Evolutionary conservation across 305 asterid genomes (phyloP).

Genomic region (Ajuga reptans): DNA sequence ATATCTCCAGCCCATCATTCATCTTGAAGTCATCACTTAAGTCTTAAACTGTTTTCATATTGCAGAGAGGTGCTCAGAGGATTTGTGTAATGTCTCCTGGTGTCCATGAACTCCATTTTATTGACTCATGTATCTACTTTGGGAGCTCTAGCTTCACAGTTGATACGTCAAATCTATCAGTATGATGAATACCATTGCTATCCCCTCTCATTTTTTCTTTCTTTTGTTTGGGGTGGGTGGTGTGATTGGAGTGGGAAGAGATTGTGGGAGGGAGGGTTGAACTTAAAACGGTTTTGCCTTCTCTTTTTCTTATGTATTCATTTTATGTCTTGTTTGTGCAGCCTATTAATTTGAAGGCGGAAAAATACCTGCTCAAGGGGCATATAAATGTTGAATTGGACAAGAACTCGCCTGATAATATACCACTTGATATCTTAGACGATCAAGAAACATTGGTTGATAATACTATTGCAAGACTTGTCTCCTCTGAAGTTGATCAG

Average conservation of each 20-base stretch:
- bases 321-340: slow-evolving; percentile 37
- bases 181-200: slow-evolving; percentile 31
- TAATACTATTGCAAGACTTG: slow-evolving; percentile 42
- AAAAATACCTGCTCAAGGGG: slow-evolving; percentile 78
- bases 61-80: slow-evolving; percentile 84
- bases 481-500: slow-evolving; percentile 43
- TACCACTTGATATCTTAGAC: slow-evolving; percentile 57
- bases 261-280: background rate
- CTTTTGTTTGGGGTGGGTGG: slow-evolving; percentile 13
- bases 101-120: slow-evolving; percentile 82
- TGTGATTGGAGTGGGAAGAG: slow-evolving; percentile 5
- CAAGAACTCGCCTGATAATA: slow-evolving; percentile 47
- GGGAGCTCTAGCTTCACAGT: slow-evolving; percentile 59
- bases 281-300: background rate
- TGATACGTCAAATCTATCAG: slow-evolving; percentile 64
- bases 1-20: slow-evolving; percentile 12
- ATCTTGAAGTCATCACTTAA: slow-evolving; percentile 18
- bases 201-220: background rate
- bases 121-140: slow-evolving; percentile 74
- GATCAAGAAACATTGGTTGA: slow-evolving; percentile 45
- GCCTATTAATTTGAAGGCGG: slow-evolving; percentile 82
- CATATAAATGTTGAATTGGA: slow-evolving; percentile 47
- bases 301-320: slow-evolving; percentile 12
- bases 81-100: slow-evolving; percentile 80
- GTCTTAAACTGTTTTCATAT: slow-evolving; percentile 20